These are phyloP conservation scores for Boletus patriciae DNA, from an alignment of 768 basidiomycete species.

Conservation along the genomic window DNA sequence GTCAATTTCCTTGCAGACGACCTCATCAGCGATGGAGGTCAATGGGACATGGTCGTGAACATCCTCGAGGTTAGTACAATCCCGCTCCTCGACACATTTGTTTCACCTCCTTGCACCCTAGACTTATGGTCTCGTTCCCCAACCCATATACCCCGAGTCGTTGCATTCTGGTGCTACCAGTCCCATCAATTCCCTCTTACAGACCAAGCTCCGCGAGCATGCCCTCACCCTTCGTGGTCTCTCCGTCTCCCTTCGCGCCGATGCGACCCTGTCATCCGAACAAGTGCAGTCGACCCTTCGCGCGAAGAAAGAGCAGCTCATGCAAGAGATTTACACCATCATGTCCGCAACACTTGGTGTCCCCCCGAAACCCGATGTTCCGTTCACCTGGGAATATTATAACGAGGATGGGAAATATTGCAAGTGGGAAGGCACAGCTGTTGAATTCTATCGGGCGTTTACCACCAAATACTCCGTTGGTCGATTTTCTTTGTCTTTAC, in stretches of 20 bases:
- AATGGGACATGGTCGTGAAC: slow-evolving; percentile 90
- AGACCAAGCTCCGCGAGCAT: slow-evolving; percentile 90
- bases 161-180: slow-evolving; percentile 73
- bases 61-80: slow-evolving; percentile 50
- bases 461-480: slow-evolving; percentile 55
- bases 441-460: slow-evolving; percentile 75
- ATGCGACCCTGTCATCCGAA: slow-evolving; percentile 44
- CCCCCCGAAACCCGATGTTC: slow-evolving; percentile 69
- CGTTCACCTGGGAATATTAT: slow-evolving; percentile 88
- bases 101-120: slow-evolving; percentile 36
- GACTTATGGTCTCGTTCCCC: slow-evolving; percentile 88
- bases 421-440: slow-evolving; percentile 77
- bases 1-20: slow-evolving; percentile 71
- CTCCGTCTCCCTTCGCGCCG: slow-evolving; percentile 50
- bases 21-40: slow-evolving; percentile 89
- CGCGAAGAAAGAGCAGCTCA: slow-evolving; percentile 79
- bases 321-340: slow-evolving; percentile 81
- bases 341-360: slow-evolving; percentile 86
- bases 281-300: slow-evolving; percentile 58
- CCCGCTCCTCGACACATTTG: neutral
- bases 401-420: slow-evolving; percentile 73
- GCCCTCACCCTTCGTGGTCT: slow-evolving; percentile 76
- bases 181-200: slow-evolving; percentile 76
- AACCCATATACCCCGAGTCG: slow-evolving; percentile 80
- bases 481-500: slow-evolving; percentile 7